Evolutionary conservation across 75 land plant genomes (phyloP), one percentile per base, ranked within the genome.

Genomic region (Chamaecyparis obtusa): DNA sequence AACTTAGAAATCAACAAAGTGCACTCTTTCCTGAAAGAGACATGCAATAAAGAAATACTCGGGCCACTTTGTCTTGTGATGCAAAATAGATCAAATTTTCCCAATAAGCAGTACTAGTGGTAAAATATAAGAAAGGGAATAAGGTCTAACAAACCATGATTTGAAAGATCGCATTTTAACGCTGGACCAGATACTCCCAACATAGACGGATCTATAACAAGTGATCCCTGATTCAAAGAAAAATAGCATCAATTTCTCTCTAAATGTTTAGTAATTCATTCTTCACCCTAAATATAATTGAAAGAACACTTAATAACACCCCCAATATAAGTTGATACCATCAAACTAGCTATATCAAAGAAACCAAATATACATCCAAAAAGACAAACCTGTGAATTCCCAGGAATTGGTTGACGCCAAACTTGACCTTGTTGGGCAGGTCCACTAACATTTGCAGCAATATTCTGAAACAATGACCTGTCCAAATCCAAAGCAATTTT

Each of bases 171-270:
- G 74, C 89, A 78, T 69, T 86, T 84, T 55, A 88, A 82, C 16
- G 75, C 85, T 60, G 46, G 6, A 5, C 83, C 92, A 77, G 89
- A 89, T 41, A 85, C 88, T 36, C 93, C 93, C 88, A 89, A 89
- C 89, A 92, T 88, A 77, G 89, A 86, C 21, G 93, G 86, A 64
- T 92, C 91, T 51, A 89, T 80, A 76, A 88, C 89, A 72, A 85
- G 87, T 36, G 91, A 89, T 17, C 89, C 84, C 89, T 87, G 88
- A 78, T 84, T 89, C 86, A 91, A 67, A 49, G n/a, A 86, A 75
- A 44, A 69, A 71, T 69, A 48, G 54, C 88, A 48, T 87, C 86
- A 32, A 56, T 91, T 90, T 90, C 83, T 86, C 87, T 39, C 89
- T 2, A 78, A 21, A 78, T 19, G 19, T 39, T 39, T 78, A 78